phyloP scores from a whole-genome alignment of 177 flowering plant genomes.

The Vitis hybrid region DNA sequence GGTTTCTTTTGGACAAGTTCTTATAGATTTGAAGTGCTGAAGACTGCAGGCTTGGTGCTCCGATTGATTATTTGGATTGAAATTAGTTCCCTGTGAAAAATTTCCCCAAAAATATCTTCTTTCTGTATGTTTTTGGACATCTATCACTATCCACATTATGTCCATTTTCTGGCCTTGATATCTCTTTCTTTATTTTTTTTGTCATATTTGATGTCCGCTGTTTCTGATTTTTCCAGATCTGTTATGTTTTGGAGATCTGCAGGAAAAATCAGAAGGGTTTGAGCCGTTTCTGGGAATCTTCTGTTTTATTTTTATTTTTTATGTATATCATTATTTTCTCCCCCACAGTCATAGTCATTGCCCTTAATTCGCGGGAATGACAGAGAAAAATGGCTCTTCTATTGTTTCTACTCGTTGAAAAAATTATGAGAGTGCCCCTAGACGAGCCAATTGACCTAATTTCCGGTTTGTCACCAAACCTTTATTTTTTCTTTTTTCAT shows the following conservation, averaged over 20 bases:
- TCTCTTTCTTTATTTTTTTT: no score
- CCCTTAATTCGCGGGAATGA: constrained; percentile 17
- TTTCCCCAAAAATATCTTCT: constrained; percentile 1
- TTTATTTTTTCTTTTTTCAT: no score
- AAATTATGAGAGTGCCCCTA: no score
- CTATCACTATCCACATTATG: background rate
- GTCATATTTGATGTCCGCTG: no score
- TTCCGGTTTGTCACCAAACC: no score
- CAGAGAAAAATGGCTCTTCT: no score
- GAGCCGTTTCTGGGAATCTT: background rate
- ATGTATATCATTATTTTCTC: background rate
- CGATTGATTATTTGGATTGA: no score
- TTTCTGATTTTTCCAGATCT: no score
- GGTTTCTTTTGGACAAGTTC: no score
- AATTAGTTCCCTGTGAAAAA: background rate
- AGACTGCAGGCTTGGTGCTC: constrained; percentile 7
- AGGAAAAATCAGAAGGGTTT: constrained; percentile 1
- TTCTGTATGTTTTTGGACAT: background rate
- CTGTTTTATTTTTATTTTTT: background rate
- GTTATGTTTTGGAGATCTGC: no score
- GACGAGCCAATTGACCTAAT: no score
- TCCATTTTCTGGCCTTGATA: background rate
- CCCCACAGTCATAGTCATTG: background rate
- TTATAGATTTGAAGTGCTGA: background rate
- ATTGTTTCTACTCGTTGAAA: no score